phyloP scores from a whole-genome alignment of 176 grass and related monocot genomes.

The Leersia perrieri region DNA sequence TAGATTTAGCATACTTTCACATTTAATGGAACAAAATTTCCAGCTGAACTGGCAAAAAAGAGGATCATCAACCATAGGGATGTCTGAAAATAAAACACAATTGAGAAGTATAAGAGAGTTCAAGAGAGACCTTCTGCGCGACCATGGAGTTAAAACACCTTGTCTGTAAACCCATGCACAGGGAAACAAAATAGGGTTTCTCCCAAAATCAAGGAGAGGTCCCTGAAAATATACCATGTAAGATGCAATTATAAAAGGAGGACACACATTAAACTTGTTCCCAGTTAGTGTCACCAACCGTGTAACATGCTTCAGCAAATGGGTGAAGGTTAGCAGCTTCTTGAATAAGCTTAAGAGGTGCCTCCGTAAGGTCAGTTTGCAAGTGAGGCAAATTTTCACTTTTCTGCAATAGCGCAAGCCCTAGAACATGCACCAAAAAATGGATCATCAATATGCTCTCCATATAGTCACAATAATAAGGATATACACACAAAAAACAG shows the following conservation, averaged over 20 bases:
- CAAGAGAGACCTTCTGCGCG: conserved; percentile 57
- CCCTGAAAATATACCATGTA: conserved; percentile 61
- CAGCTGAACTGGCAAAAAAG: conserved; percentile 12
- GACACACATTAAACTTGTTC: conserved; percentile 8
- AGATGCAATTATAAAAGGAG: conserved; percentile 25
- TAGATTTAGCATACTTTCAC: conserved; percentile 24
- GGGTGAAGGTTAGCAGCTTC: conserved; percentile 75
- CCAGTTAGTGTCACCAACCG: conserved; percentile 43
- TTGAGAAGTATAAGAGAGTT: conserved; percentile 1
- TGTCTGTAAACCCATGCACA: conserved; percentile 97
- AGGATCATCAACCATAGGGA: background rate
- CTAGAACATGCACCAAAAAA: conserved; percentile 41
- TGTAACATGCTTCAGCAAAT: conserved; percentile 94
- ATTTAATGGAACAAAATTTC: conserved; percentile 3
- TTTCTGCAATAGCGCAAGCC: conserved; percentile 90
- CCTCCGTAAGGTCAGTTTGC: conserved; percentile 58
- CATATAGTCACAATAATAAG: background rate
- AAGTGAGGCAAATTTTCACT: conserved; percentile 48
- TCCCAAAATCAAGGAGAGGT: conserved; percentile 92
- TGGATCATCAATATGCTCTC: conserved; percentile 17
- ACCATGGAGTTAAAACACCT: conserved; percentile 90
- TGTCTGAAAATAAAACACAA: background rate
- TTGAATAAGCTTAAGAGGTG: conserved; percentile 65
- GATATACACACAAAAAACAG: background rate
- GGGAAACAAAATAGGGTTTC: conserved; percentile 96